These are phyloP conservation scores for Starmerella gropengiesseri DNA, from an alignment of 805 yeast species.

Conservation along the genomic window DNA sequence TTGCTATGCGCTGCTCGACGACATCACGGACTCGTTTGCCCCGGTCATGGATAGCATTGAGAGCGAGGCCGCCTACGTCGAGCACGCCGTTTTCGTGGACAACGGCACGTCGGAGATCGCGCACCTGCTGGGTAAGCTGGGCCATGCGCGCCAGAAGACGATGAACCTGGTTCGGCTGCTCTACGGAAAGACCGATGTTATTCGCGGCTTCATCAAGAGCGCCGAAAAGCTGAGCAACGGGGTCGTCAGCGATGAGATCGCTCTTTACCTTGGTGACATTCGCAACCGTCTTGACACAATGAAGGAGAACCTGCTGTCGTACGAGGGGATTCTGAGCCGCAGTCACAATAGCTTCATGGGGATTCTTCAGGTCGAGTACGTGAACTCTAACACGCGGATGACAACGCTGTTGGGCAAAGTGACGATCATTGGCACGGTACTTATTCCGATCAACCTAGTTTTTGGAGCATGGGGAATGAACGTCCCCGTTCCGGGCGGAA, in stretches of 20 bases:
- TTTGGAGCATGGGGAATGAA: slow-evolving; percentile 96
- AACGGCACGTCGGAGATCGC: slow-evolving; percentile 34
- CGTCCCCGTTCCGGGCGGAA: slow-evolving; percentile 74
- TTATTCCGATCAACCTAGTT: slow-evolving; percentile 78
- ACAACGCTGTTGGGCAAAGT: slow-evolving; percentile 82
- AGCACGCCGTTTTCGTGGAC: slow-evolving; percentile 73
- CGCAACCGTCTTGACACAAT: slow-evolving; percentile 96
- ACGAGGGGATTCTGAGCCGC: slow-evolving; percentile 85
- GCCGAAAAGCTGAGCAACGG: slow-evolving; percentile 60
- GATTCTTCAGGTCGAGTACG: slow-evolving; percentile 83
- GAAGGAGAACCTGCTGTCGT: slow-evolving; percentile 79
- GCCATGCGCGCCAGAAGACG: slow-evolving; percentile 79
- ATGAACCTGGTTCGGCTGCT: slow-evolving; percentile 83
- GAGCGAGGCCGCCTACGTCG: slow-evolving; percentile 52
- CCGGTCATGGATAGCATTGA: slow-evolving; percentile 50
- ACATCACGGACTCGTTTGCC: slow-evolving; percentile 53
- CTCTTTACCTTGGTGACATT: slow-evolving; percentile 84
- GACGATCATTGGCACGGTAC: slow-evolving; percentile 77
- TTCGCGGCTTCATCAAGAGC: slow-evolving; percentile 88
- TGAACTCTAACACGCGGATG: slow-evolving; percentile 70
- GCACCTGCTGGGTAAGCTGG: slow-evolving; percentile 65
- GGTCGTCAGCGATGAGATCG: slow-evolving; percentile 77
- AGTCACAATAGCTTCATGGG: slow-evolving; percentile 88
- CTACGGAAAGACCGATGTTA: slow-evolving; percentile 90
- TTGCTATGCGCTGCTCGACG: slow-evolving; percentile 55